Percentiles rank a stretch among this genome's conserved stretches.
phyloP scores from a whole-genome alignment of 2,329 filamentous ascomycete species.

The Colletotrichum sp. region DNA sequence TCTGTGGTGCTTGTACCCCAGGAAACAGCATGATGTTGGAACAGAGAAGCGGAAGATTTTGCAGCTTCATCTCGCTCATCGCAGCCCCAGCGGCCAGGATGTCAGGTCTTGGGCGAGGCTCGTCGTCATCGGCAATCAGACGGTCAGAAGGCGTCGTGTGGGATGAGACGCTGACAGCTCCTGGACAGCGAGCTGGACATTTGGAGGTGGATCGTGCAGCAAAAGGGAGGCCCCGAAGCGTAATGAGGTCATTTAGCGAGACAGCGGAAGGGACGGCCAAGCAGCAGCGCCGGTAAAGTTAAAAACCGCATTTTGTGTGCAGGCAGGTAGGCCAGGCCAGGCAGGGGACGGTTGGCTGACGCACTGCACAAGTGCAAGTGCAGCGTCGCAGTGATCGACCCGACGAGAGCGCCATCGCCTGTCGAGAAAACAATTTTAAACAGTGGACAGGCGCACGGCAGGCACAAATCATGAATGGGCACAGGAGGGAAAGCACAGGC shows the following conservation, averaged over 20 bases:
- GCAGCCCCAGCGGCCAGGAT: neutral
- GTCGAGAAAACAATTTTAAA: neutral
- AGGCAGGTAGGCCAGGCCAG: neutral
- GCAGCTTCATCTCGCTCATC: constrained; percentile 4
- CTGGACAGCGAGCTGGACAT: neutral
- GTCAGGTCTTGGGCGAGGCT: neutral
- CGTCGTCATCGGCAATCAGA: constrained; percentile 14
- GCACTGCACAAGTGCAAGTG: neutral
- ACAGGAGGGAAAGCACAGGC: neutral
- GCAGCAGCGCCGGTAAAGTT: neutral
- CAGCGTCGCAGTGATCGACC: constrained; percentile 7
- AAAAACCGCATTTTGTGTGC: neutral
- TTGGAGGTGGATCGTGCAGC: neutral
- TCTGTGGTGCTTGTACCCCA: constrained; percentile 1
- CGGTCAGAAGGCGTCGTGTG: neutral
- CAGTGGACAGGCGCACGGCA: neutral
- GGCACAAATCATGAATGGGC: neutral
- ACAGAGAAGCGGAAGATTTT: neutral
- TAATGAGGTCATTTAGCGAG: constrained; percentile 18
- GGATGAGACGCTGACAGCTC: neutral
- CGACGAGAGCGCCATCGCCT: neutral
- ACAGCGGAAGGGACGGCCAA: constrained; percentile 3
- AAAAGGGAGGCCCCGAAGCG: neutral
- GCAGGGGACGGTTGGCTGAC: neutral
- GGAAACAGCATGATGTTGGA: neutral